Conservation (phyloP, 2,329 filamentous ascomycete species). For the Nigrograna mackinnonii region DNA sequence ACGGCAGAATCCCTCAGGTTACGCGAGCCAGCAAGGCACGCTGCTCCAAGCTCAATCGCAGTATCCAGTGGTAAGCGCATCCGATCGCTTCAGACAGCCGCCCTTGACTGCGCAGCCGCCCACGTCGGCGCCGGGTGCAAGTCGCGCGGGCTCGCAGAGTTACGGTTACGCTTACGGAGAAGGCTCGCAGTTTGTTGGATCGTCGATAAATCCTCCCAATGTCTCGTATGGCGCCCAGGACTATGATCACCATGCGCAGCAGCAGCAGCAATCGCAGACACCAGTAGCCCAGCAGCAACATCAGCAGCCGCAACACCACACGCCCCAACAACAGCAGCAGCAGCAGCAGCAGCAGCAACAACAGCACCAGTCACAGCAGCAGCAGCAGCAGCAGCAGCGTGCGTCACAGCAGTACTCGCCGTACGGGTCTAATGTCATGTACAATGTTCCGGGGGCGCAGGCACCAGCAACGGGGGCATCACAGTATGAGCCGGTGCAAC, state of each 20-base stretch:
- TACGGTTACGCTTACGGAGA: conserved; percentile 59
- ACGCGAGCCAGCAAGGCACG: conserved; percentile 56
- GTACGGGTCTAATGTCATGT: conserved; percentile 73
- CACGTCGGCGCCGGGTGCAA: conserved; percentile 44
- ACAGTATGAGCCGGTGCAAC: conserved; percentile 74
- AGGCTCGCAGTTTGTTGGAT: conserved; percentile 57
- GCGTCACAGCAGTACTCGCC: conserved; percentile 50
- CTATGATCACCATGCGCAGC: conserved; percentile 66
- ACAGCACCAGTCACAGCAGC: conserved; percentile 53
- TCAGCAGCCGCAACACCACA: conserved; percentile 49
- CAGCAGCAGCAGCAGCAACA: conserved; percentile 51
- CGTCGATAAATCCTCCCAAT: conserved; percentile 52
- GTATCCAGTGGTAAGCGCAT: conserved; percentile 48
- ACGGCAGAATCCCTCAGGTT: conserved; percentile 73
- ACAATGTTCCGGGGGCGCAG: conserved; percentile 63
- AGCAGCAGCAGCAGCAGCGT: conserved; percentile 55
- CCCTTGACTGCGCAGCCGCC: conserved; percentile 49
- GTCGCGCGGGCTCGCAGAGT: conserved; percentile 43
- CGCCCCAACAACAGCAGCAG: conserved; percentile 53
- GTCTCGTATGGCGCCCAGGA: conserved; percentile 67
- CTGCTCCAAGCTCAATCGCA: conserved; percentile 48
- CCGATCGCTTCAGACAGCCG: conserved; percentile 54
- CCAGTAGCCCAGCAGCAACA: neutral
- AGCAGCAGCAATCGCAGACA: conserved; percentile 4
- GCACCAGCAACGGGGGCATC: conserved; percentile 54